Base-by-base conservation (phyloP, 2,329 filamentous ascomycete genomes). In the Alternaria alternata region DNA sequence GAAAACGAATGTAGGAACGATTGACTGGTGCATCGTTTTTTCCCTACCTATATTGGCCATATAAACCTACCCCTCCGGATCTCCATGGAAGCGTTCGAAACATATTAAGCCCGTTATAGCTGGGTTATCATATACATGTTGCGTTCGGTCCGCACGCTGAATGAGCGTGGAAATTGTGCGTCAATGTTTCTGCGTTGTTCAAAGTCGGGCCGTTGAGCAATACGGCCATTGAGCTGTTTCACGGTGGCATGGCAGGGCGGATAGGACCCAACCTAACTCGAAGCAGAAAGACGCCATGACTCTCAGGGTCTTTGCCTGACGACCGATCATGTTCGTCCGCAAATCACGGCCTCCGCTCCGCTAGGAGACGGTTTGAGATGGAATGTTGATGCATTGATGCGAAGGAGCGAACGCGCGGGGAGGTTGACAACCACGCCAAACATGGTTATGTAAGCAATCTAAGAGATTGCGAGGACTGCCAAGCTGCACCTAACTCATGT, bases 331-430 rank as follows among this genome's bases (percentile, higher is more conserved):
- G 34, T 41, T 41, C 3, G 48, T 47, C 41, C 24, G 41, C 30
- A 38, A 26, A 49, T 49, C 46, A 36, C 16, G 11, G 41, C 30
- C 18, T 5, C 22, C 4, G 9, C 22, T 53, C 28, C 39, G 30
- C 22, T 57, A 7, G 8, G 8, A 9, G 1, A 24, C 14, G 22
- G 18, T 18, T 36, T 11, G 39, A 11, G 4, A 46, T 34, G 14
- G 30, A 11, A 6, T 39, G 5, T 34, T 46, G n/a, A 30, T 52
- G 41, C 22, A 7, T 32, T 32, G n/a, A 30, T 52, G 39, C 24
- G 16, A 32, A 53, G 32, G 14, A 38, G 39, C 32, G 39, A 57
- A 57, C 54, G 18, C 30, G 48, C 30, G 47, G 39, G 38, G 22
- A 57, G 7, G 46, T 22, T n/a, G 16, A 18, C 46, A 1, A 1